phyloP scores from a whole-genome alignment of 2,329 filamentous ascomycete species.

The Xylaria sp. region DNA sequence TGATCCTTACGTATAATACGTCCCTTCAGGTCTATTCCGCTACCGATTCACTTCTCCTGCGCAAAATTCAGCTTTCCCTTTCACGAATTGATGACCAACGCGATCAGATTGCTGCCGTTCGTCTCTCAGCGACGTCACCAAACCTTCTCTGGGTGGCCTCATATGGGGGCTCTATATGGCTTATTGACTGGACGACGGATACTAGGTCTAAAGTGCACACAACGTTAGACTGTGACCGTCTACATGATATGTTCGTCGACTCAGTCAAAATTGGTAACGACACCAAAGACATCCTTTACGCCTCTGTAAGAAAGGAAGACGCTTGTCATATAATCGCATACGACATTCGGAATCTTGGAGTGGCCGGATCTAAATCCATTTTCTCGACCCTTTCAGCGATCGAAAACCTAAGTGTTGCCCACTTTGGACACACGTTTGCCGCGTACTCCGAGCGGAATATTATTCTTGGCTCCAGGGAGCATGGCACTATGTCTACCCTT shows the following conservation, averaged over 20 bases:
- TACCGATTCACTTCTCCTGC: constrained; percentile 78
- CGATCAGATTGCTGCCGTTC: constrained; percentile 51
- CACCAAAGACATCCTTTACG: constrained; percentile 52
- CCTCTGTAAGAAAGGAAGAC: constrained; percentile 51
- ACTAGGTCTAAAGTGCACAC: constrained; percentile 50
- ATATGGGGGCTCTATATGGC: constrained; percentile 61
- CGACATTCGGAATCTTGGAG: constrained; percentile 41
- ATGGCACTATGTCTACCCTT: constrained; percentile 41
- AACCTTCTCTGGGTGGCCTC: constrained; percentile 65
- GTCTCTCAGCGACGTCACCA: constrained; percentile 49
- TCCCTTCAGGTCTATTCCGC: constrained; percentile 83
- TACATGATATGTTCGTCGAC: constrained; percentile 53
- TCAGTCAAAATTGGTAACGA: constrained; percentile 44
- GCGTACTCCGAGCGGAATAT: constrained; percentile 60
- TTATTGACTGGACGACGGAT: constrained; percentile 63
- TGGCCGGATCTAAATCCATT: constrained; percentile 44
- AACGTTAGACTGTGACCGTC: constrained; percentile 49
- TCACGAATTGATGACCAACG: constrained; percentile 35
- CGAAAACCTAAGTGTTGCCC: constrained; percentile 56
- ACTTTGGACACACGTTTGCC: constrained; percentile 63
- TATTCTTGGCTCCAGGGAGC: constrained; percentile 61
- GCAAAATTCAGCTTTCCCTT: constrained; percentile 66
- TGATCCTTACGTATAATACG: constrained; percentile 76
- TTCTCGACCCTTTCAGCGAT: constrained; percentile 47
- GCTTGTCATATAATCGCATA: constrained; percentile 55